A percentile compares a stretch with the other conserved stretches of the same genome.
These are phyloP conservation scores for Sisymbrium altissimum DNA, from an alignment of 345 rosid genomes.

Conservation along the genomic window DNA sequence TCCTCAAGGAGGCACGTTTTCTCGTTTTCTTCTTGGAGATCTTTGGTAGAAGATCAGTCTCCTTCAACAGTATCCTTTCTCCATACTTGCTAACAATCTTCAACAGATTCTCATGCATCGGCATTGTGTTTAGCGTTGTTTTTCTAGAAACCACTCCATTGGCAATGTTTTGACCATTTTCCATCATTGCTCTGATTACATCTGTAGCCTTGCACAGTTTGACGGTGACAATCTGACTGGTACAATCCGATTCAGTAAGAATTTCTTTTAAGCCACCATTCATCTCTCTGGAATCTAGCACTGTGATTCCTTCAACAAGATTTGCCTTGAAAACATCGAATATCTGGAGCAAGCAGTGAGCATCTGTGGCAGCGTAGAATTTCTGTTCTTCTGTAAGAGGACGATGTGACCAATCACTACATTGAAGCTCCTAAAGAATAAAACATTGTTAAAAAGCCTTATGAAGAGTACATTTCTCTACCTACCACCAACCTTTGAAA, in stretches of 20 bases:
- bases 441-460: conserved; percentile 26
- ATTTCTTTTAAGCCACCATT: conserved; percentile 67
- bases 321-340: conserved; percentile 50
- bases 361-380: conserved; percentile 81
- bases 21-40: conserved; percentile 60
- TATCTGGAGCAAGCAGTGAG: conserved; percentile 79
- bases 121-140: conserved; percentile 46
- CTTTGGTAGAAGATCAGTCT: conserved; percentile 66
- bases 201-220: conserved; percentile 54
- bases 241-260: conserved; percentile 37
- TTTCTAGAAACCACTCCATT: conserved; percentile 38
- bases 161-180: conserved; percentile 41
- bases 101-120: conserved; percentile 63
- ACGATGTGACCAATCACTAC: conserved; percentile 96
- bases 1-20: conserved; percentile 30
- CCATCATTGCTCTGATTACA: conserved; percentile 54
- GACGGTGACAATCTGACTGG: conserved; percentile 34
- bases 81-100: conserved; percentile 64
- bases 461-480: too few relatives aligned
- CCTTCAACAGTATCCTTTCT: conserved; percentile 61
- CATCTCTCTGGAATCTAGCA: conserved; percentile 23
- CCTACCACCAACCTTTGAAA: too few relatives aligned
- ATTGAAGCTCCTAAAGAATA: conserved; percentile 83
- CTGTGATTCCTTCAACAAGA: conserved; percentile 39
- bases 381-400: conserved; percentile 96